Conservation (phyloP, 108 stramenopile genomes). For the Aurantiochytrium sp. region DNA sequence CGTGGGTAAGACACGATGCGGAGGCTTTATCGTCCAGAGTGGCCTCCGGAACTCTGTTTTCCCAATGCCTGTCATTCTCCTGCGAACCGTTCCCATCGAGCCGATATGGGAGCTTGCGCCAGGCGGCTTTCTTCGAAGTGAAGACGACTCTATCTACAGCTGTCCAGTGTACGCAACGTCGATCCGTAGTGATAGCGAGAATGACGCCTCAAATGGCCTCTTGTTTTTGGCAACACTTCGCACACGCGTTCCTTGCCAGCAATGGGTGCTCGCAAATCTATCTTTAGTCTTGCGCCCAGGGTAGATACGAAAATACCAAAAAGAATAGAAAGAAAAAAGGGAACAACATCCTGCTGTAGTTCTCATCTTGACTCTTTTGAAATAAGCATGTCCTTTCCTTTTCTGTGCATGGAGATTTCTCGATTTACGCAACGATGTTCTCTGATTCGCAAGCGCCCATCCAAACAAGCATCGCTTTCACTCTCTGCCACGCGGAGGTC, state of each 20-base stretch:
- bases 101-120: slow-evolving; percentile 60
- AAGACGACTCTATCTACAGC: slow-evolving; percentile 54
- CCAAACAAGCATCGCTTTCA: too few species aligned
- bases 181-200: slow-evolving; percentile 41
- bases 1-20: not conserved
- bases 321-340: too few species aligned
- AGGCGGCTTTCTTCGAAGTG: slow-evolving; percentile 61
- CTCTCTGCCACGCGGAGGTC: too few species aligned
- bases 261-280: slow-evolving; percentile 61
- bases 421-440: too few species aligned
- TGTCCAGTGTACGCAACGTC: slow-evolving; percentile 63
- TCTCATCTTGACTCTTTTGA: too few species aligned
- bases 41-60: slow-evolving; percentile 62
- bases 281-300: slow-evolving; percentile 61
- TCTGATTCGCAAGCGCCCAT: too few species aligned
- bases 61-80: slow-evolving; percentile 58
- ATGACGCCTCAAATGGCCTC: slow-evolving; percentile 45
- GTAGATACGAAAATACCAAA: not conserved
- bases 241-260: slow-evolving; percentile 41
- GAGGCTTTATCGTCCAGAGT: slow-evolving; percentile 50
- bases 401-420: too few species aligned
- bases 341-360: too few species aligned
- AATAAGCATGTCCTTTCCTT: too few species aligned
- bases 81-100: slow-evolving; percentile 62
- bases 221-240: slow-evolving; percentile 59